Base-by-base conservation (phyloP, 768 basidiomycete genomes). In the Aureoboletus auriporus region DNA sequence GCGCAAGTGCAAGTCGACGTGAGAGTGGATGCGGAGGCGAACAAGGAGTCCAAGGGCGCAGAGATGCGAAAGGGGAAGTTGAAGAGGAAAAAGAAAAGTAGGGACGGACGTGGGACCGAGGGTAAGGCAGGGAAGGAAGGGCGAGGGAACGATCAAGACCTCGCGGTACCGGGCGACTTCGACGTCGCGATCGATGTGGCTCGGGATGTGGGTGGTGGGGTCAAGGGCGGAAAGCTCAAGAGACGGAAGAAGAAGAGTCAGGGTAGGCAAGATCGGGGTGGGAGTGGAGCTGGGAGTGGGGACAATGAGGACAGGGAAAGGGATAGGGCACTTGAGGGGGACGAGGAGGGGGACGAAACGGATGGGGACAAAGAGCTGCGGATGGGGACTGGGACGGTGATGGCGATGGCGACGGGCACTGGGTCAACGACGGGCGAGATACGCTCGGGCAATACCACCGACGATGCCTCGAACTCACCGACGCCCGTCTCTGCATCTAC, bases 181-280 rank as follows among this genome's bases (percentile, higher is more conserved):
- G 60, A 47, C 10, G 42, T 29, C n/a, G 34, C 6, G 20, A 3
- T 17, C 27, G 33, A 13, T 33, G 31, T 13, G 31, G 31, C 31
- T 33, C 31, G 31, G 20, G 20, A 23, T 13, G 10, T 13, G 31
- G 13, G 31, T 33, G 31, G 31, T 33, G 8, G 13, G 31, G 8
- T 8, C 31, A 33, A 33, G 8, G 7, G n/a, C 14, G 30, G 11
- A 30, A 49, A 50, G 50, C 20, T 31, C 63, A 74, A 74, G 66
- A 74, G 73, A 65, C 77, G 75, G 64, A 70, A 66, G 54, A 77
- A 75, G 66, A 57, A 31, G 61, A 59, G 20, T 26, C 33, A 29
- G 53, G 16, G 29, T 1, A 31, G 31, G 30, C n/a, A 6, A 17
- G 35, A 26, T 37, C 17, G 10, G 61, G 55, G 47, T 35, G 33